Evolutionary conservation across 2,329 filamentous ascomycete genomes (phyloP).

Genomic region (Alternaria postmessia): DNA sequence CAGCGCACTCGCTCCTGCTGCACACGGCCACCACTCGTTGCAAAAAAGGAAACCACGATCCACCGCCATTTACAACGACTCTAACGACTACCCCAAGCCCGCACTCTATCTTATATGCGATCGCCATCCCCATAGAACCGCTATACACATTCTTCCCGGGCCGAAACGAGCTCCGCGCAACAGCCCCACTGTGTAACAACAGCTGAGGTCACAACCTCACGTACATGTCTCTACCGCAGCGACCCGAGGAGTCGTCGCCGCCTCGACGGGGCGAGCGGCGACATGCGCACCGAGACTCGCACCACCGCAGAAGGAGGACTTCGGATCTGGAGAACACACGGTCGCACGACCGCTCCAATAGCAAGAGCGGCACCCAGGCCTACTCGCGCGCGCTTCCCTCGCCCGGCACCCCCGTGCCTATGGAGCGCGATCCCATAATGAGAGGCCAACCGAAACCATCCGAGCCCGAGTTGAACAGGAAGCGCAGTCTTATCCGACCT

Average conservation of each 20-base stretch:
- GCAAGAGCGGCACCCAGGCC: conserved; percentile 53
- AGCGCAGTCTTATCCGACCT: conserved; percentile 87
- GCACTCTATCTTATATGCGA: conserved; percentile 6
- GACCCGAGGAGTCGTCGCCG: conserved; percentile 67
- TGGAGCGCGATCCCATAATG: conserved; percentile 64
- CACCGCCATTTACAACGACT: conserved; percentile 3
- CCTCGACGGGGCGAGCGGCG: conserved; percentile 58
- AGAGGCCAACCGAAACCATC: conserved; percentile 44
- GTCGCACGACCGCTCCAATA: conserved; percentile 49
- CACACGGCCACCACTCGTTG: conserved; percentile 39
- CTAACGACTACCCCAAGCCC: not conserved
- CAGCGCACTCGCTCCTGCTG: conserved; percentile 22
- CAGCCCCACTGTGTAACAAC: conserved; percentile 24
- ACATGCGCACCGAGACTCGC: conserved; percentile 69
- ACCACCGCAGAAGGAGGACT: conserved; percentile 59
- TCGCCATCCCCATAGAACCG: conserved; percentile 12
- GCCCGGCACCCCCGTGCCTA: conserved; percentile 51
- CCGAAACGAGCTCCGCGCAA: conserved; percentile 5
- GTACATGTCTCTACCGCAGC: conserved; percentile 61
- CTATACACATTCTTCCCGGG: conserved; percentile 19
- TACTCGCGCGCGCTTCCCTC: conserved; percentile 55
- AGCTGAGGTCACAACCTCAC: conserved; percentile 36
- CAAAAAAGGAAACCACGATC: conserved; percentile 22
- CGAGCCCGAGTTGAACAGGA: conserved; percentile 68
- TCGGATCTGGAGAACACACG: conserved; percentile 74